Evolutionary conservation across 352 stramenopile genomes (phyloP), one percentile per base, ranked within the genome.

Genomic region (Phytophthora sojae): DNA sequence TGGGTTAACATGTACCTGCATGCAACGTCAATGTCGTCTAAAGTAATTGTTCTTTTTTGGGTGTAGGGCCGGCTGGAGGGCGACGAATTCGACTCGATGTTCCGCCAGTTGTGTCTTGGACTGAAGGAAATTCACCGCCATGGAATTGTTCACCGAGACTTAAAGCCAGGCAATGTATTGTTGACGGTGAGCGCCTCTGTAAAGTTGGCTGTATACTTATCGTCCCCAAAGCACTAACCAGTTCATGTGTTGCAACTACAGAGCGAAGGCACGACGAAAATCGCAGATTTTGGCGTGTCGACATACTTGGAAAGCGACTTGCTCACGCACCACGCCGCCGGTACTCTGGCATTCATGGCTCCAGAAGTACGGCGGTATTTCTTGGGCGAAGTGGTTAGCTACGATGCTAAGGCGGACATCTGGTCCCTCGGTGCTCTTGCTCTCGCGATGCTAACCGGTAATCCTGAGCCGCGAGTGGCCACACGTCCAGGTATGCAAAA

Each of bases 241-340:
- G n/a, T 52, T 12, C 12, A 52, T 32, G 12, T 26, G 12, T 30
- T 63, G 1, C 54, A 30, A 6, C 21, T 49, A 19, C 47, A 95
- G 88, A 88, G 69, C 19, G 83, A 93, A 8, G 82, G 84, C 6
- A 63, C 83, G 11, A 82, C 75, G 29, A 95, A 95, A 69, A 92
- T 94, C 12, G 86, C 88, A 0, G 88, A 95, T 54, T 95, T 95
- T 64, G 88, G 86, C n/a, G 88, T 95, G 15, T 95, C 88, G 2
- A 95, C 85, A 3, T 88, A 83, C 35, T 72, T 95, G 21, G 84
- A 92, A 52, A 94, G 81, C 65, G 73, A 90, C 23, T 58, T 93
- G 53, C 61, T 93, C 47, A 95, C 86, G 0, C 84, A 91, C 50
- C 86, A 94, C 39, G 85, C 85, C 17, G 88, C 88, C 6, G 88